phyloP scores from a whole-genome alignment of 352 stramenopile genomes.

The Phytophthora pinifolia region DNA sequence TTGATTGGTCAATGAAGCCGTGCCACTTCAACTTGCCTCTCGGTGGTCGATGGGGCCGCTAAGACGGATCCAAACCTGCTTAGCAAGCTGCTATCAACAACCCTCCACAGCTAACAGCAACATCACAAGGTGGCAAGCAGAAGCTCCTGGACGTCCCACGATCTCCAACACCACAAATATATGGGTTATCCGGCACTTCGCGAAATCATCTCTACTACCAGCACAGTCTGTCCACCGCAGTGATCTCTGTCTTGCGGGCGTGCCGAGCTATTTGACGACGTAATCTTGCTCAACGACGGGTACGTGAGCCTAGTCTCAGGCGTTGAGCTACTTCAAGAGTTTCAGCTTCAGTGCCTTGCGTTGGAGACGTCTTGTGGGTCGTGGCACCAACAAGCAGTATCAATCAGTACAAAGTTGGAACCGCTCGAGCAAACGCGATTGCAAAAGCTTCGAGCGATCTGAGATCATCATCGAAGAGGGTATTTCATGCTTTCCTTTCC shows the following conservation, averaged over 20 bases:
- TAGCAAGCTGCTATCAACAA: neutral
- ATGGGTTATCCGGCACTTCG: neutral
- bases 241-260: slow-evolving; percentile 23
- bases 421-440: too few species aligned
- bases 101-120: neutral
- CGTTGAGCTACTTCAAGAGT: slow-evolving; percentile 16
- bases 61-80: too few species aligned
- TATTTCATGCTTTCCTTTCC: slow-evolving; percentile 47
- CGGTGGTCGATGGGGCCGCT: too few species aligned
- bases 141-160: too few species aligned
- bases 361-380: slow-evolving; percentile 24
- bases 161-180: too few species aligned
- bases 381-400: slow-evolving; percentile 12
- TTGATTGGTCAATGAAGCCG: too few species aligned
- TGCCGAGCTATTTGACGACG: slow-evolving; percentile 25
- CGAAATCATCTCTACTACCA: neutral
- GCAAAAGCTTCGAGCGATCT: slow-evolving; percentile 2
- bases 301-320: slow-evolving; percentile 10
- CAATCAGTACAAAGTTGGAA: too few species aligned
- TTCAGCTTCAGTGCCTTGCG: slow-evolving; percentile 12
- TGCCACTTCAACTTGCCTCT: too few species aligned
- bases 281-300: slow-evolving; percentile 17
- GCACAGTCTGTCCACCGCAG: neutral
- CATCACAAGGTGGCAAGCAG: too few species aligned
- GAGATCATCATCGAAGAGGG: too few species aligned